phyloP scores from a whole-genome alignment of 1,139 yeast genomes.

The Sugiyamaella xylanicola region DNA sequence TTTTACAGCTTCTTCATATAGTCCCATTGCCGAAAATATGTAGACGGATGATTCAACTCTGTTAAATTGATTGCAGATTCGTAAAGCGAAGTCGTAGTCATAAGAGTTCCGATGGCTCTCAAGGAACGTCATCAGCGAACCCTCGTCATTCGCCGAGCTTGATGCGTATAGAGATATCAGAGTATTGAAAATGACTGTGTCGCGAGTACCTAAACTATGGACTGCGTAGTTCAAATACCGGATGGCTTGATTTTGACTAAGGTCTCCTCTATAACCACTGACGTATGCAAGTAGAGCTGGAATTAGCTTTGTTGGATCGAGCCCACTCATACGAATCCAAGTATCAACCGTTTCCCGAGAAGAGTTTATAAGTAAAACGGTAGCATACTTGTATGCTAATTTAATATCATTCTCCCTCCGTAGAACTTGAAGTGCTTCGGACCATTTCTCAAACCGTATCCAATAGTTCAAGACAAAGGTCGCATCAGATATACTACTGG shows the following conservation, averaged over 20 bases:
- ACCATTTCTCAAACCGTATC: slow-evolving; percentile 72
- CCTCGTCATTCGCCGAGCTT: slow-evolving; percentile 48
- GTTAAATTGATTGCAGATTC: slow-evolving; percentile 66
- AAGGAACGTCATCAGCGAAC: slow-evolving; percentile 53
- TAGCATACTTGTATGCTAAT: slow-evolving; percentile 65
- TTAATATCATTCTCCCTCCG: slow-evolving; percentile 53
- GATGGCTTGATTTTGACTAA: slow-evolving; percentile 59
- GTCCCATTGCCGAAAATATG: slow-evolving; percentile 64
- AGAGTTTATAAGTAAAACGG: slow-evolving; percentile 64
- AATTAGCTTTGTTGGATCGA: slow-evolving; percentile 62
- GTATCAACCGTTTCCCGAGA: slow-evolving; percentile 74
- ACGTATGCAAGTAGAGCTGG: slow-evolving; percentile 77
- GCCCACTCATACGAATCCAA: slow-evolving; percentile 64
- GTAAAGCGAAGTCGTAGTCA: slow-evolving; percentile 72
- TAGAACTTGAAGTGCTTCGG: slow-evolving; percentile 64
- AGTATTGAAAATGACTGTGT: slow-evolving; percentile 65
- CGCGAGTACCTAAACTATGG: slow-evolving; percentile 52
- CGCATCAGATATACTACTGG: slow-evolving; percentile 68
- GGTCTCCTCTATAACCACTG: slow-evolving; percentile 32
- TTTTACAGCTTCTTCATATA: slow-evolving; percentile 79
- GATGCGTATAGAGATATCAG: slow-evolving; percentile 71
- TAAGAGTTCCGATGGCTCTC: slow-evolving; percentile 48
- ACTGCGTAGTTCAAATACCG: slow-evolving; percentile 65
- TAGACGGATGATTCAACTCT: slow-evolving; percentile 68
- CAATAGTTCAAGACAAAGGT: slow-evolving; percentile 69